Percentiles rank a stretch among this genome's conserved stretches.
Conservation (phyloP, 345 rosid species). For the Geranium rotundifolium region DNA sequence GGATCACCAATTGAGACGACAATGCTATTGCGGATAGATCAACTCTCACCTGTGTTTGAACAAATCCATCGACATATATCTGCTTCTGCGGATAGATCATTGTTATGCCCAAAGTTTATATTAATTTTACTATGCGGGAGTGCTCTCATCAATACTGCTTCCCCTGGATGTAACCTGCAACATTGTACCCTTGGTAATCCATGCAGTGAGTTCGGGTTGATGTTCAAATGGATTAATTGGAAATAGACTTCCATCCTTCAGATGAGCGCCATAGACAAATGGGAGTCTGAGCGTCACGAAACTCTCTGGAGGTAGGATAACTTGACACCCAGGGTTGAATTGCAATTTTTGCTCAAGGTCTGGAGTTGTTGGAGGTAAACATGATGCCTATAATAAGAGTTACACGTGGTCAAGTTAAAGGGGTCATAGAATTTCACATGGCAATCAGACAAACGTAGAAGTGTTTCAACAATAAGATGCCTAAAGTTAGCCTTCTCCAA, state of each 20-base stretch:
- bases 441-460: not conserved
- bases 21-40: no score
- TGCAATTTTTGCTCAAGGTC: conserved; percentile 42
- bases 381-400: conserved; percentile 40
- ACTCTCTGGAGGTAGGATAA: conserved; percentile 74
- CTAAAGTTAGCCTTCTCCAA: no score
- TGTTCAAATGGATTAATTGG: conserved; percentile 50
- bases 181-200: conserved; percentile 54
- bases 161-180: conserved; percentile 53
- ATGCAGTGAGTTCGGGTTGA: conserved; percentile 70
- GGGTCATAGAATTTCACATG: not conserved
- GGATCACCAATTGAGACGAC: no score
- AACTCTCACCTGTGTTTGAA: no score
- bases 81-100: conserved; percentile 13
- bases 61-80: no score
- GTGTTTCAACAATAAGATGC: no score
- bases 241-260: conserved; percentile 37
- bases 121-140: conserved; percentile 12
- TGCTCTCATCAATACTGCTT: conserved; percentile 18
- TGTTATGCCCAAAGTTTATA: not conserved
- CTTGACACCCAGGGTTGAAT: conserved; percentile 57
- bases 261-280: conserved; percentile 61
- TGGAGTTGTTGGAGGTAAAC: conserved; percentile 38
- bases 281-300: conserved; percentile 65
- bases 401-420: not conserved